Evolutionary conservation across 108 stramenopile species (phyloP).

Genomic region (Aurantiochytrium sp.): DNA sequence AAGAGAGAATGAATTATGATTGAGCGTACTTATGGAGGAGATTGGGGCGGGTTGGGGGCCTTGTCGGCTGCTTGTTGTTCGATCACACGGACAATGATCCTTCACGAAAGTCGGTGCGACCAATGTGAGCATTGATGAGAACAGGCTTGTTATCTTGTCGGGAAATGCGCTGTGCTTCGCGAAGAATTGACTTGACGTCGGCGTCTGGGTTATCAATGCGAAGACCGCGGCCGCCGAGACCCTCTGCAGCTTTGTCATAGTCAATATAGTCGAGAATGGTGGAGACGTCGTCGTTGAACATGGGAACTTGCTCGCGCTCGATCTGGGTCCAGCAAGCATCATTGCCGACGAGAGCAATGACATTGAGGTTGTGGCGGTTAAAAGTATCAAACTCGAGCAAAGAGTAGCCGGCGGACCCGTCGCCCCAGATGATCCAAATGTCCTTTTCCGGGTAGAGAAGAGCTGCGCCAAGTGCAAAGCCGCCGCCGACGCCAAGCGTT

Average conservation of each 20-base stretch:
- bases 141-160: neutral
- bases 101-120: neutral
- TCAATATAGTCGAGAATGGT: neutral
- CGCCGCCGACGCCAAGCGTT: neutral
- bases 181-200: neutral
- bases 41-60: too few relatives aligned
- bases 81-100: neutral
- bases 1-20: too few relatives aligned
- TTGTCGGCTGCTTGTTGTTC: too few relatives aligned
- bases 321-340: constrained; percentile 18
- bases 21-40: too few relatives aligned
- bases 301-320: constrained; percentile 10
- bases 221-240: neutral
- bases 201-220: neutral
- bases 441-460: constrained; percentile 7
- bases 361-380: neutral
- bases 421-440: neutral
- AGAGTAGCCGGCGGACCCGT: neutral
- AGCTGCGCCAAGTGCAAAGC: neutral
- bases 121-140: constrained; percentile 4
- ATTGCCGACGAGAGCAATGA: neutral
- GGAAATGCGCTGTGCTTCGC: neutral
- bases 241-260: neutral
- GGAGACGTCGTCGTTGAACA: neutral
- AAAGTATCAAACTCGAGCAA: neutral